Evolutionary conservation across 1,284 basidiomycete species (phyloP).

Genomic region (Mixia osmundae): DNA sequence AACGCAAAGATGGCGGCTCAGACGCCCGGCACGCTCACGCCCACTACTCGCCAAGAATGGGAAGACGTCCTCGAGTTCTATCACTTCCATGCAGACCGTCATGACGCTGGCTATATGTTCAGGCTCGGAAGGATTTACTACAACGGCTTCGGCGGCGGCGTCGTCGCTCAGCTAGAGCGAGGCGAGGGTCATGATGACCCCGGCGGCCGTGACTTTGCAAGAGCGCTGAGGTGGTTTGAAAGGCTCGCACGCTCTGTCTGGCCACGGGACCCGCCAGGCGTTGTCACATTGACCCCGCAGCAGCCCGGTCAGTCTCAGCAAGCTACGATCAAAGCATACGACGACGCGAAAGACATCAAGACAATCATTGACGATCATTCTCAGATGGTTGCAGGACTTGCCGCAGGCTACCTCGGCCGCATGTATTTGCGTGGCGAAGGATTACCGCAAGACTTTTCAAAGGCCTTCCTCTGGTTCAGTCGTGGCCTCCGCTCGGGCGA

Average conservation of each 20-base stretch:
- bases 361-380: constrained; percentile 26
- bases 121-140: constrained; percentile 81
- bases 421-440: constrained; percentile 93
- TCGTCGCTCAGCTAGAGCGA: constrained; percentile 35
- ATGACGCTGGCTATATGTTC: constrained; percentile 60
- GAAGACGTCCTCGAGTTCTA: constrained; percentile 20
- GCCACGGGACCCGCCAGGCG: constrained; percentile 26
- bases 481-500: constrained; percentile 45
- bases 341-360: constrained; percentile 17
- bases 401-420: constrained; percentile 63
- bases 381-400: constrained; percentile 43
- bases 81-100: constrained; percentile 64
- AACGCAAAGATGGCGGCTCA: constrained; percentile 1
- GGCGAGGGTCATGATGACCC: constrained; percentile 10
- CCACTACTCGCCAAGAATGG: constrained; percentile 18
- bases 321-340: constrained; percentile 10
- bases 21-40: constrained; percentile 10
- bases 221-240: constrained; percentile 57
- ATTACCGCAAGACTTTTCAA: constrained; percentile 33
- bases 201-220: constrained; percentile 33
- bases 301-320: constrained; percentile 4
- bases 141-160: constrained; percentile 73
- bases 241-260: constrained; percentile 57
- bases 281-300: constrained; percentile 6
- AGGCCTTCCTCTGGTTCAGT: constrained; percentile 85